Conservation (phyloP, 805 yeast genomes). For the Osmozyma mogii region DNA sequence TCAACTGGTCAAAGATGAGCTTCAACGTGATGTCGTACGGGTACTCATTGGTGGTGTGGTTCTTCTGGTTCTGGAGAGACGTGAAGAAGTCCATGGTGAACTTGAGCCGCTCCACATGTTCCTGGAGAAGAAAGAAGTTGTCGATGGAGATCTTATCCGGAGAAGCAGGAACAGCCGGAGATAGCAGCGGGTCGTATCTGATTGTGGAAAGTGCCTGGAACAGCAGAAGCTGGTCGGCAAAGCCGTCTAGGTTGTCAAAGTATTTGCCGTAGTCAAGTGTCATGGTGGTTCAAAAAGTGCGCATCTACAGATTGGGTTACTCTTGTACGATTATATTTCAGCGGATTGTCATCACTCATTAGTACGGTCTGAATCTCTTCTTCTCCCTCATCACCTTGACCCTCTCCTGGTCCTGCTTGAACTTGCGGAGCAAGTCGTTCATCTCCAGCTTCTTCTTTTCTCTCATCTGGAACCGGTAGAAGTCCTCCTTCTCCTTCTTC, state of each 20-base stretch:
- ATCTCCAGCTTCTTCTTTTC: constrained; percentile 89
- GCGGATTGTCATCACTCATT: no score
- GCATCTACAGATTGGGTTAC: no score
- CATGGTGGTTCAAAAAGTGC: no score
- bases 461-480: constrained; percentile 93
- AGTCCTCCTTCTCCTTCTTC: constrained; percentile 77
- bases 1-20: constrained; percentile 28
- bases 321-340: no score
- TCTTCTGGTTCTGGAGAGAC: constrained; percentile 1
- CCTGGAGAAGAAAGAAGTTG: constrained; percentile 54
- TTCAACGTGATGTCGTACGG: constrained; percentile 34
- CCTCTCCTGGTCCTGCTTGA: constrained; percentile 85
- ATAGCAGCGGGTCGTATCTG: constrained; percentile 62
- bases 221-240: constrained; percentile 2
- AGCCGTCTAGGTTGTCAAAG: not conserved
- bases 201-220: constrained; percentile 61
- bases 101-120: constrained; percentile 55
- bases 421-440: constrained; percentile 75
- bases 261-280: constrained; percentile 1
- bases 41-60: constrained; percentile 19
- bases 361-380: constrained; percentile 82
- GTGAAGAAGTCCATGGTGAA: constrained; percentile 47
- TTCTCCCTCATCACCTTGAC: constrained; percentile 71
- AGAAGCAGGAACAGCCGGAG: constrained; percentile 19
- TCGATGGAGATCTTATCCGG: constrained; percentile 15